phyloP scores from a whole-genome alignment of 768 basidiomycete genomes.

The Cyclocybe aegerita region DNA sequence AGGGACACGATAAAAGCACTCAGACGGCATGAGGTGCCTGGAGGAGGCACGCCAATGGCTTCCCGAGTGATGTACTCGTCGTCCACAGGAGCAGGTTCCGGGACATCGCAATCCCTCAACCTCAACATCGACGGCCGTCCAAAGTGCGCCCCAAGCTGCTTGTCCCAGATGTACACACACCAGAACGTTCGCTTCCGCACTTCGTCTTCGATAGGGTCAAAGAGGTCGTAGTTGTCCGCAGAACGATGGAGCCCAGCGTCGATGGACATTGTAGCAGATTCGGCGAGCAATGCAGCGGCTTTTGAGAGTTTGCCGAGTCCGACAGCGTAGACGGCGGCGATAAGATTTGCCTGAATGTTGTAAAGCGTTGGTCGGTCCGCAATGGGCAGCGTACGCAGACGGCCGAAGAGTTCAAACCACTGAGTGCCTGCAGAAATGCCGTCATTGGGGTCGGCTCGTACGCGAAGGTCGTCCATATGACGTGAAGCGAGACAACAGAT shows the following conservation, averaged over 20 bases:
- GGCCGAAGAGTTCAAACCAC: conserved; percentile 88
- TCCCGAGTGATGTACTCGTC: conserved; percentile 88
- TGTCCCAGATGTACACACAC: conserved; percentile 97
- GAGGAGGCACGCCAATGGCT: conserved; percentile 61
- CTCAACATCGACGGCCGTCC: conserved; percentile 87
- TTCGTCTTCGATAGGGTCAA: conserved; percentile 89
- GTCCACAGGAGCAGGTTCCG: conserved; percentile 81
- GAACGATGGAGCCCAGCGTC: conserved; percentile 90
- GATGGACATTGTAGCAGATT: conserved; percentile 83
- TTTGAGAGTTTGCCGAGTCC: conserved; percentile 87
- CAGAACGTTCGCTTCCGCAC: conserved; percentile 94
- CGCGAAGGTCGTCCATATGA: conserved; percentile 90
- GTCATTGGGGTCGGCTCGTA: conserved; percentile 78
- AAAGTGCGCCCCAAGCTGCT: conserved; percentile 87
- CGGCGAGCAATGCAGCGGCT: conserved; percentile 82
- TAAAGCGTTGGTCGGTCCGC: conserved; percentile 89
- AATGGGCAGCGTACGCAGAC: conserved; percentile 84
- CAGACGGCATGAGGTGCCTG: conserved; percentile 74
- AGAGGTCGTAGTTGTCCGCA: conserved; percentile 82
- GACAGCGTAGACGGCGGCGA: conserved; percentile 92
- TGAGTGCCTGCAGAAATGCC: conserved; percentile 87
- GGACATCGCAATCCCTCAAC: conserved; percentile 88
- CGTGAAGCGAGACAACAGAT: conserved; percentile 89
- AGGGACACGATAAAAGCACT: conserved; percentile 77
- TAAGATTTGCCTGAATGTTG: conserved; percentile 86